Conservation (phyloP, 805 yeast species). For the Kockiozyma suomiensis region DNA sequence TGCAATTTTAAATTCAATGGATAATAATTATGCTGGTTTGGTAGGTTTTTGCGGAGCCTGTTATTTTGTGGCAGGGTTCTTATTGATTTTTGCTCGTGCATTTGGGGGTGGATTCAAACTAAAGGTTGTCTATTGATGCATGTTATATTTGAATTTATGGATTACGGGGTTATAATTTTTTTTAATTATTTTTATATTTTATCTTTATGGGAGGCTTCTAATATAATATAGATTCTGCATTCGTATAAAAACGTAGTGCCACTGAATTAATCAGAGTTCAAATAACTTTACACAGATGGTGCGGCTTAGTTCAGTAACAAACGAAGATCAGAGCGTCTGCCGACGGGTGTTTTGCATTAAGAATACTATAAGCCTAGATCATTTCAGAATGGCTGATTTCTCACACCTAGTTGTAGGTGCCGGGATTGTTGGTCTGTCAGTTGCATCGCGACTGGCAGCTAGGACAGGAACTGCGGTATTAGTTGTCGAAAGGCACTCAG, state of each 20-base stretch:
- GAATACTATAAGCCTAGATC: no score
- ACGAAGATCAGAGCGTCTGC: no score
- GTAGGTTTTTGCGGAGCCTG: constrained; percentile 41
- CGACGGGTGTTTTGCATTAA: no score
- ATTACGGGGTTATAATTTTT: background rate
- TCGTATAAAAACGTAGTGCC: no score
- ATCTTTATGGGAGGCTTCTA: no score
- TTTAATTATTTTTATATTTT: background rate
- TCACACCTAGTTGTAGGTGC: constrained; percentile 80
- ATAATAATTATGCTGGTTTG: constrained; percentile 40
- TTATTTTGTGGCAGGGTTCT: constrained; percentile 38
- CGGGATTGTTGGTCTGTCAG: constrained; percentile 81
- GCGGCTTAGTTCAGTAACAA: no score
- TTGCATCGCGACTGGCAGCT: constrained; percentile 67
- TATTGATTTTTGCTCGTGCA: constrained; percentile 38
- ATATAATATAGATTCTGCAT: no score
- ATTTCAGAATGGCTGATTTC: constrained; percentile 48
- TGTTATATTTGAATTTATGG: background rate
- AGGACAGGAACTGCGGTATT: constrained; percentile 55
- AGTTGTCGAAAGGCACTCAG: constrained; percentile 67
- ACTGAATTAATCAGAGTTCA: no score
- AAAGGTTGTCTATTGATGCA: background rate
- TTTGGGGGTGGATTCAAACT: constrained; percentile 37
- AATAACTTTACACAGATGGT: no score
- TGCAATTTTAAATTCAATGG: constrained; percentile 37